Conservation (phyloP, 2,329 filamentous ascomycete species). For the Claviceps quebecensis region DNA sequence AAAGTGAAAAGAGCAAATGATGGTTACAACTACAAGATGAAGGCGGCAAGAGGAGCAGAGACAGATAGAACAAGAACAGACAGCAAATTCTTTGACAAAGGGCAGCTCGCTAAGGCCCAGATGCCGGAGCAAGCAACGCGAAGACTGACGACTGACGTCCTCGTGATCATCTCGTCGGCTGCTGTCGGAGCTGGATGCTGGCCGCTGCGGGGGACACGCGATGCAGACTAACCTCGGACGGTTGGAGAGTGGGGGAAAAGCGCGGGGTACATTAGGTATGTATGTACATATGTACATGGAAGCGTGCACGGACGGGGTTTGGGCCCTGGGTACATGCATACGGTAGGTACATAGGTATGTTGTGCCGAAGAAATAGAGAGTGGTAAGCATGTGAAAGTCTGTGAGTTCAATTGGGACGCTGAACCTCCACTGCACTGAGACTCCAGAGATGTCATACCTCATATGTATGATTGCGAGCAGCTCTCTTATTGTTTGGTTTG, state of each 20-base stretch:
- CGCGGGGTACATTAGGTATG: no score
- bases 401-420: no score
- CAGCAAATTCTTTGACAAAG: neutral
- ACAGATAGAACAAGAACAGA: neutral
- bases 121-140: neutral
- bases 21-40: neutral
- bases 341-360: no score
- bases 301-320: no score
- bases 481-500: no score
- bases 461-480: no score
- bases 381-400: no score
- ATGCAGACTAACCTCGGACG: constrained; percentile 4
- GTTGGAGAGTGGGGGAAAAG: neutral
- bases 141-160: neutral
- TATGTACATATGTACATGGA: no score
- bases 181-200: neutral
- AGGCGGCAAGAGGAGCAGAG: neutral
- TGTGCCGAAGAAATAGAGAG: no score
- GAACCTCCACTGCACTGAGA: no score
- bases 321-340: no score
- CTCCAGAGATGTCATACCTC: no score
- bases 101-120: neutral
- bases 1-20: neutral
- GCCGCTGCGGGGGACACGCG: neutral
- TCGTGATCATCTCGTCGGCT: constrained; percentile 1